Base-by-base conservation (phyloP, 306 rosid genomes). In the Vicia faba region DNA sequence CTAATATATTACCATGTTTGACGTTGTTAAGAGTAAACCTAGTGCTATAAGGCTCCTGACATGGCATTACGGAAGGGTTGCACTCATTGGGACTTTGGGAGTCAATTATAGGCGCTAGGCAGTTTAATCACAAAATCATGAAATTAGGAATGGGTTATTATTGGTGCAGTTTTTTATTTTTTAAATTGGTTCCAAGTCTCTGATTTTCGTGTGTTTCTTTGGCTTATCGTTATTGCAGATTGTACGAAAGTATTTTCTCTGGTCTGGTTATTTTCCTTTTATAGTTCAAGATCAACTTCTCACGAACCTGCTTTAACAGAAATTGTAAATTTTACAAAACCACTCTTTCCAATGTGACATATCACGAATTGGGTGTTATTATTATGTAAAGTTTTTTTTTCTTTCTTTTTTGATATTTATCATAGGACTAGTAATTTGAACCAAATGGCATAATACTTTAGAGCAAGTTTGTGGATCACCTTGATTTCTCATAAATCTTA, bases 401-500 rank as follows among this genome's bases (percentile, higher is more conserved):
- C 2, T 3, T 11, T 40, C 11, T 41, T 13, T 43, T 1, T 11
- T 0, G 5, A 13, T 56, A 56, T 12, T n/a, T 58, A 13, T 33
- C 44, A 33, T 8, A 14, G 44, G 44, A 58, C n/a, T 31, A n/a
- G 64, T 9, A 33, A 33, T 33, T 8, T 58, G 43, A 8, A 28
- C 62, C 58, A 51, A n/a, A 29, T 57, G 41, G 20, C 54, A 66
- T 53, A 13, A 1, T 0, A n/a, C 44, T 36, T 46, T 11, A 29
- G 7, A 9, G 9, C 8, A 28, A 68, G 56, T 39, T 44, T 13
- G 56, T 5, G 60, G 55, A 38, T 60, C 19, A 62, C 41, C 58
- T 33, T 61, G 43, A 9, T 20, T 43, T 76, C 55, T 70, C 60
- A 28, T 64, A 14, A 28, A 69, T 69, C 33, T 59, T 49, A 49